Conservation (phyloP, 1,139 yeast species). For the Kodamaea suecica region DNA sequence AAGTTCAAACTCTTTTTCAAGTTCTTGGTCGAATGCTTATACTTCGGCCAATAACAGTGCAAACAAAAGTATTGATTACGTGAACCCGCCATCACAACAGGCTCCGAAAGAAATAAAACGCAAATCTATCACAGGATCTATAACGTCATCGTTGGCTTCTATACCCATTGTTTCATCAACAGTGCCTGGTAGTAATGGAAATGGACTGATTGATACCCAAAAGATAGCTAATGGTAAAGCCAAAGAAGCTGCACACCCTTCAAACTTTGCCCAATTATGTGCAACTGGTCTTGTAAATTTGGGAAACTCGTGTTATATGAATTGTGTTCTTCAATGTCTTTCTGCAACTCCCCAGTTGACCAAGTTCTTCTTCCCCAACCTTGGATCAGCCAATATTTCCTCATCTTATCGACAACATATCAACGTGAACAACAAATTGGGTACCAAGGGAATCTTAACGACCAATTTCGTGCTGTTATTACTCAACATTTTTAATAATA, state of each 20-base stretch:
- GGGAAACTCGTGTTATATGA: constrained; percentile 94
- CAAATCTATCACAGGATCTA: constrained; percentile 6
- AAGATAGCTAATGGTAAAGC: too few relatives aligned
- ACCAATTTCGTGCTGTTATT: constrained; percentile 66
- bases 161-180: too few relatives aligned
- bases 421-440: constrained; percentile 71
- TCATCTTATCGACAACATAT: constrained; percentile 64
- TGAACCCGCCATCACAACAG: constrained; percentile 14
- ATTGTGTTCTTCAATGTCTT: constrained; percentile 84
- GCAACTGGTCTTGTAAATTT: constrained; percentile 68
- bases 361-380: constrained; percentile 38
- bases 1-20: constrained; percentile 15
- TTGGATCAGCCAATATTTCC: constrained; percentile 11
- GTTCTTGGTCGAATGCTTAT: neutral
- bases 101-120: constrained; percentile 9
- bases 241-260: constrained; percentile 12
- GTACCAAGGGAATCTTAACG: constrained; percentile 81
- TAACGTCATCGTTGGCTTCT: too few relatives aligned
- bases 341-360: constrained; percentile 45
- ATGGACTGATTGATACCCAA: too few relatives aligned
- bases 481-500: constrained; percentile 53
- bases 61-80: neutral
- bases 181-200: too few relatives aligned
- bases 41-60: neutral
- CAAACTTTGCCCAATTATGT: constrained; percentile 31